Evolutionary conservation across 257 asterid genomes (phyloP).

Genomic region (Petunia secreta): DNA sequence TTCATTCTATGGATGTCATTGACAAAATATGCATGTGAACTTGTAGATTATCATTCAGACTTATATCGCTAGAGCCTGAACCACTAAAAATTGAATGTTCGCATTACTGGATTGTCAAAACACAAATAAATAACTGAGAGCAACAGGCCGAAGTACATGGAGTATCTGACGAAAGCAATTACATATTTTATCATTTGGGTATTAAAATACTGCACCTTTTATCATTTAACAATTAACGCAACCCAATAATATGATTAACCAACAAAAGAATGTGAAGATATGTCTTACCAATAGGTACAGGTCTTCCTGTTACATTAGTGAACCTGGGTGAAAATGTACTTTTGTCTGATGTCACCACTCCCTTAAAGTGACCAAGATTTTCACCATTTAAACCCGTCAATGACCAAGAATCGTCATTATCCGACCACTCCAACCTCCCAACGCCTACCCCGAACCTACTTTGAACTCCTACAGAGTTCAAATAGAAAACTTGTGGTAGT

Average conservation of each 20-base stretch:
- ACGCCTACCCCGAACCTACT: slow-evolving; percentile 71
- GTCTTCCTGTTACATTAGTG: slow-evolving; percentile 64
- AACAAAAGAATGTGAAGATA: background rate
- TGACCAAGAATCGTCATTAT: slow-evolving; percentile 66
- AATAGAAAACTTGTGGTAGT: background rate
- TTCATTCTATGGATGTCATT: background rate
- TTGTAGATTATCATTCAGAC: background rate
- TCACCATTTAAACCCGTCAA: slow-evolving; percentile 65
- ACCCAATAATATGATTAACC: slow-evolving; percentile 15
- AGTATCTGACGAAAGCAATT: background rate
- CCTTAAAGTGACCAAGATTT: slow-evolving; percentile 67
- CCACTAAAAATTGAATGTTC: background rate
- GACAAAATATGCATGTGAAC: no score
- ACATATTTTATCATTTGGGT: background rate
- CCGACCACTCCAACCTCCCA: slow-evolving; percentile 75
- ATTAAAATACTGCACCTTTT: background rate
- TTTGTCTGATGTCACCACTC: slow-evolving; percentile 87
- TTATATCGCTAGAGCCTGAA: background rate
- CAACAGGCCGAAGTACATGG: background rate
- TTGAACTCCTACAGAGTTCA: slow-evolving; percentile 57
- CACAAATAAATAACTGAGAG: background rate
- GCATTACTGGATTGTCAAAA: background rate
- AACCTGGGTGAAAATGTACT: slow-evolving; percentile 66
- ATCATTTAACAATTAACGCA: background rate
- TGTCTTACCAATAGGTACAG: slow-evolving; percentile 77